phyloP scores from a whole-genome alignment of 2,329 filamentous ascomycete species.

The Mollisia scopiformis region DNA sequence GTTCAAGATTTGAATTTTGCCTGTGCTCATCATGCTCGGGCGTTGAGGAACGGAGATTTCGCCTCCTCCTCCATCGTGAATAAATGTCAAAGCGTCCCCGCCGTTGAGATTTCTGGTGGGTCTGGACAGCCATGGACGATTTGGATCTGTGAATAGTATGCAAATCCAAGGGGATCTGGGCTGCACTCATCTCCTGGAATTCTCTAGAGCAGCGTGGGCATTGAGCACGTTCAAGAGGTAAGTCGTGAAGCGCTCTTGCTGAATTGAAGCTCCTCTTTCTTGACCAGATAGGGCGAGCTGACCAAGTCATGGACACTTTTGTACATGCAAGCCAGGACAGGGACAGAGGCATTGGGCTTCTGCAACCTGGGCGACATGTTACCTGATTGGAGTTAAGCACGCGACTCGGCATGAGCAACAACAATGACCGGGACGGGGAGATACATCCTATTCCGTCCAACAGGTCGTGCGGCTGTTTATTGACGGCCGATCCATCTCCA shows the following conservation, averaged over 20 bases:
- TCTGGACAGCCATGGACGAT: neutral
- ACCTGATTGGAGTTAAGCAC: slow-evolving; percentile 26
- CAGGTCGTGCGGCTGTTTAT: slow-evolving; percentile 8
- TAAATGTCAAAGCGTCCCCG: slow-evolving; percentile 21
- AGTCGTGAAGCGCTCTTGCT: neutral
- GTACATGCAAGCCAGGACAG: slow-evolving; percentile 17
- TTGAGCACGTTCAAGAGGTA: neutral
- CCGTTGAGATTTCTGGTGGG: slow-evolving; percentile 16
- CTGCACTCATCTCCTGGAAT: neutral
- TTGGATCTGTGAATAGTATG: neutral
- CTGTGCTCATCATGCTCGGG: slow-evolving; percentile 12
- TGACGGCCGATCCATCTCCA: slow-evolving; percentile 8
- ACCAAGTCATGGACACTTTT: too few species aligned
- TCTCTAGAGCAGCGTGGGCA: too few species aligned
- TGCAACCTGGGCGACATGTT: slow-evolving; percentile 11
- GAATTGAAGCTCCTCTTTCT: neutral
- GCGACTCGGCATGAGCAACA: slow-evolving; percentile 23
- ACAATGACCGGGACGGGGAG: slow-evolving; percentile 21
- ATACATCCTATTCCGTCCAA: slow-evolving; percentile 17
- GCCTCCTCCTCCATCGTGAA: slow-evolving; percentile 4
- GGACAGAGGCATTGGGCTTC: slow-evolving; percentile 18
- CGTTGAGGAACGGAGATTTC: slow-evolving; percentile 11
- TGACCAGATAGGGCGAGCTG: slow-evolving; percentile 1
- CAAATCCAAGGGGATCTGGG: neutral
- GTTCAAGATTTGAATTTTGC: slow-evolving; percentile 14